Evolutionary conservation across 2,329 filamentous ascomycete genomes (phyloP), one percentile per base, ranked within the genome.

Genomic region (Aulographum hederae): DNA sequence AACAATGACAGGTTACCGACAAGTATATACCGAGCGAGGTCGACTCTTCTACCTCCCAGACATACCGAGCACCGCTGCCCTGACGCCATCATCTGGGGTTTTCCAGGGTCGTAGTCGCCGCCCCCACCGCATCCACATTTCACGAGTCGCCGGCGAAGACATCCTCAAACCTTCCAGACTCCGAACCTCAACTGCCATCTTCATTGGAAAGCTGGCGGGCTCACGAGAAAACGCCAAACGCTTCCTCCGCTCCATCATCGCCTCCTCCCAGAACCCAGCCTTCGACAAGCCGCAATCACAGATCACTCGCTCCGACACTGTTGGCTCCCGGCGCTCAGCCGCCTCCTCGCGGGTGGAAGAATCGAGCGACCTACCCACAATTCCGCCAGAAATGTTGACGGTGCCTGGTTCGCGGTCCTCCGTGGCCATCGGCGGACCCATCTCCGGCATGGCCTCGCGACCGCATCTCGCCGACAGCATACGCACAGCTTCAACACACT

Each of bases 61-160:
- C 30, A 27, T 23, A 30, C 15, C 33, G 28, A 14, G 34, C 10
- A 26, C 5, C 27, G 11, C 27, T 29, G 8, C 8, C 14, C 27
- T 29, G 27, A 16, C 10, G 8, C 11, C 27, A n/a, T n/a, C n/a
- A n/a, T n/a, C n/a, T n/a, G n/a, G n/a, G n/a, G n/a, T n/a, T n/a
- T n/a, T n/a, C n/a, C n/a, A n/a, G n/a, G n/a, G n/a, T n/a, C 60
- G 65, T 40, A 58, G 50, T 36, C 58, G 63, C 39, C 55, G 65
- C 43, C 65, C 63, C 27, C 64, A 68, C 41, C 65, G 63, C 26
- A 69, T 70, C 37, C 62, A 65, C 45, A 67, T 69, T 36, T 56
- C 55, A 36, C 60, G 57, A 34, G 65, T 60, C 38, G 58, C 48
- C 27, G 27, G 8, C 6, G 27, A 28, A 8, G 57, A 25, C 21